Conservation (phyloP, 1,284 basidiomycete species). For the Leccinum subfulvum region DNA sequence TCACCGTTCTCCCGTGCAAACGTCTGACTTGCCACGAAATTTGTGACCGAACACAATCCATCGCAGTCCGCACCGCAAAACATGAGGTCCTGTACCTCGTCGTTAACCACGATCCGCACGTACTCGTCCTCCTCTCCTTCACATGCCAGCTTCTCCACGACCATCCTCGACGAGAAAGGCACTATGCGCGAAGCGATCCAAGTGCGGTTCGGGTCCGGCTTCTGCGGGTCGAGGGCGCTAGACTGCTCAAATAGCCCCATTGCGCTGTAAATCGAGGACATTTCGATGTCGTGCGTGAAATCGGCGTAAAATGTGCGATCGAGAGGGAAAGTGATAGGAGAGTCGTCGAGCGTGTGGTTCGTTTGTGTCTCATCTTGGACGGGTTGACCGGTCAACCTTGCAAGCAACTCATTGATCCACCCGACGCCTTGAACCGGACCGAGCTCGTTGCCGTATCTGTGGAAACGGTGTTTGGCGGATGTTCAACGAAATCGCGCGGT, state of each 20-base stretch:
- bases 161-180: background rate
- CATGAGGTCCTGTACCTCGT: background rate
- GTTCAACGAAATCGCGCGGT: background rate
- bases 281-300: conserved; percentile 82
- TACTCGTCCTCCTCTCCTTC: background rate
- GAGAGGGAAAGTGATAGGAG: conserved; percentile 70
- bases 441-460: conserved; percentile 60
- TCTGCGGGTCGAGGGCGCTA: conserved; percentile 42
- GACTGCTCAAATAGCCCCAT: conserved; percentile 60
- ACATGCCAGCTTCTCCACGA: background rate
- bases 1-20: background rate
- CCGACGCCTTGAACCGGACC: conserved; percentile 78
- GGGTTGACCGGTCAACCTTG: conserved; percentile 62
- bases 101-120: background rate
- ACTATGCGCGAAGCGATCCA: background rate
- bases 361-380: conserved; percentile 74
- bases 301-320: conserved; percentile 38
- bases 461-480: background rate
- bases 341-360: conserved; percentile 71
- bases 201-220: conserved; percentile 28
- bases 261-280: conserved; percentile 72
- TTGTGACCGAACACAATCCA: background rate
- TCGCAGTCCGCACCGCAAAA: background rate
- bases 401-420: conserved; percentile 81
- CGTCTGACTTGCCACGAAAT: background rate